Evolutionary conservation across 2,329 filamentous ascomycete genomes (phyloP).

Genomic region (Arthrinium phaeospermum): DNA sequence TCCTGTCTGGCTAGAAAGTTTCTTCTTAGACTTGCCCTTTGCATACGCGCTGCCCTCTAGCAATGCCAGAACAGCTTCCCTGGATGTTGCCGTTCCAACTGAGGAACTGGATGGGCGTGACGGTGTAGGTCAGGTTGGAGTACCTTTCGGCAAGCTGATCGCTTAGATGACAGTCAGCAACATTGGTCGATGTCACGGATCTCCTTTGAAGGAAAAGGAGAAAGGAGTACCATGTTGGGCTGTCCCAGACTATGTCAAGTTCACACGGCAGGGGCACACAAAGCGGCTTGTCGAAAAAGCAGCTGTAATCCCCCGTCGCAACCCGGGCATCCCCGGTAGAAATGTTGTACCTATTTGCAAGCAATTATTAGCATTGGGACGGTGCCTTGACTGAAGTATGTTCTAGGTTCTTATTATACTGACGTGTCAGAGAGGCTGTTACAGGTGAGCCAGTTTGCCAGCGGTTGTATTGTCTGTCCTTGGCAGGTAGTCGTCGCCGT

Average conservation of each 20-base stretch:
- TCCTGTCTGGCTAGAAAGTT: not conserved
- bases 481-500: conserved; percentile 28
- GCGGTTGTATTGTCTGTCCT: conserved; percentile 25
- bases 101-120: conserved; percentile 23
- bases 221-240: conserved; percentile 17
- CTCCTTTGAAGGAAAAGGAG: not conserved
- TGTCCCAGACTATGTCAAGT: conserved; percentile 26
- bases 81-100: conserved; percentile 29
- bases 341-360: conserved; percentile 22
- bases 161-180: not conserved
- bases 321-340: conserved; percentile 27
- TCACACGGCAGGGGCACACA: conserved; percentile 29
- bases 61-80: conserved; percentile 26
- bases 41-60: conserved; percentile 27
- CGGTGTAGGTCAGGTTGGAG: conserved; percentile 18
- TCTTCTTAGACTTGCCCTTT: not conserved
- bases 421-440: conserved; percentile 27
- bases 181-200: no score
- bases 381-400: not conserved
- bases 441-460: conserved; percentile 21
- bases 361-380: not conserved
- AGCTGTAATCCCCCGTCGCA: conserved; percentile 24
- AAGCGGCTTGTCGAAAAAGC: conserved; percentile 23
- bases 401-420: not conserved
- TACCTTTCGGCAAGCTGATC: conserved; percentile 9